Base-by-base conservation (phyloP, 768 basidiomycete species). In the Nidularia pulvinata region DNA sequence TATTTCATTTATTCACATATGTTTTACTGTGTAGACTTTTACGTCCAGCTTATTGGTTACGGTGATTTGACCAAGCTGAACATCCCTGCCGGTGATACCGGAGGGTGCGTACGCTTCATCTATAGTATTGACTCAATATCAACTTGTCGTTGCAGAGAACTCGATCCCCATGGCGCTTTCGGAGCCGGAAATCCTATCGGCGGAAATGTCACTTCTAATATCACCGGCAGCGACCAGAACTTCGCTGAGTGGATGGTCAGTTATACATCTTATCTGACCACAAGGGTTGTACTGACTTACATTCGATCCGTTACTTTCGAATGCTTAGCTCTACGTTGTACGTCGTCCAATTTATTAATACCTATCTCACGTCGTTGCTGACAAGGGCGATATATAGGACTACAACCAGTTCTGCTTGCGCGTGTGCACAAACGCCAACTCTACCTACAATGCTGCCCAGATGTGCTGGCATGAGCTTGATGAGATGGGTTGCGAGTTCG, bases 381-480 rank as follows among this genome's bases (percentile, higher is more conserved):
- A 30, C 25, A 30, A 30, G 25, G 4, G 25, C 25, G 25, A 34
- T 37, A n/a, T 39, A 25, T 53, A 47, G 36, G 68, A 64, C 47
- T 71, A 64, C 52, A 60, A 68, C 44, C 69, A 72, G 59, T 75
- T 77, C 54, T 77, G 74, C 55, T 33, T 78, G 47, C 72, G 76
- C 25, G 69, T 74, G 5, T 78, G 76, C 59, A 76, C 72, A 0
- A 70, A 69, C 49, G 73, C 73, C 44, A 77, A 78, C 58, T 60
- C 68, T n/a, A 77, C 77, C 0, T 78, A 76, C 59, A 67, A 61
- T 42, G 69, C 76, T 5, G 71, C 67, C 0, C 59, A 59, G 44
- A 78, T 78, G 77, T 78, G 75, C 55, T 71, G 70, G 71, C 77
- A 78, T 55, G 70, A 77, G 55, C 69, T 78, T 22, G 77, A 79